These are phyloP conservation scores for Paspalum notatum DNA, from an alignment of 176 grass and related monocot species.

Conservation along the genomic window DNA sequence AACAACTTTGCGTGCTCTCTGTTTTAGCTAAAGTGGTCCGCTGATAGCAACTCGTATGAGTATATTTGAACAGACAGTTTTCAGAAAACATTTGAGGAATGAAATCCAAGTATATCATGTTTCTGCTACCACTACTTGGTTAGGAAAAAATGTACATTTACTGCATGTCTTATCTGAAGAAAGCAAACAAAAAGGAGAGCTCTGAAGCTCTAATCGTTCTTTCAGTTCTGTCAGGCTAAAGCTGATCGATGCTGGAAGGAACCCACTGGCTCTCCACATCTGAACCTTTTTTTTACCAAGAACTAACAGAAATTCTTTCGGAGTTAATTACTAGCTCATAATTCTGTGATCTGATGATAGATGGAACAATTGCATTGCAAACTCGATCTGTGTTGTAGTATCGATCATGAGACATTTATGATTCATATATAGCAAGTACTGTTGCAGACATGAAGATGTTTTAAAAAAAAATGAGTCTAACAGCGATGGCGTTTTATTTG, in stretches of 20 bases:
- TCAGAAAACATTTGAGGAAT: background rate
- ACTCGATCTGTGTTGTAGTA: background rate
- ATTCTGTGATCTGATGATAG: no score
- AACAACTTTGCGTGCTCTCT: constrained; percentile 5
- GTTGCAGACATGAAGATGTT: no score
- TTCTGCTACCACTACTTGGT: background rate
- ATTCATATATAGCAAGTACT: no score
- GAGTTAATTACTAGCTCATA: no score
- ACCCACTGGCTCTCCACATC: no score
- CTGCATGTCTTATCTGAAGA: background rate
- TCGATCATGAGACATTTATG: background rate
- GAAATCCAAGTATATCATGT: background rate
- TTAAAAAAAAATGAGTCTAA: no score
- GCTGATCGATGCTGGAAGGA: background rate
- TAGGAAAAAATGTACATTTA: background rate
- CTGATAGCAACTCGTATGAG: background rate
- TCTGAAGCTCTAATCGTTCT: background rate
- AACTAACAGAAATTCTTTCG: background rate
- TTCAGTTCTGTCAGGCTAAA: constrained; percentile 6
- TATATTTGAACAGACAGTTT: background rate
- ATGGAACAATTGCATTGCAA: background rate
- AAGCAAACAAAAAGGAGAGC: background rate
- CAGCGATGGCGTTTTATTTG: no score
- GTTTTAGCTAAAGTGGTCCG: constrained; percentile 7
- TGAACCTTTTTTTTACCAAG: background rate